Percentiles rank a stretch among this genome's conserved stretches.
These are phyloP conservation scores for Cryptococcus sp. DNA, from an alignment of 1,284 basidiomycete species.

Conservation along the genomic window DNA sequence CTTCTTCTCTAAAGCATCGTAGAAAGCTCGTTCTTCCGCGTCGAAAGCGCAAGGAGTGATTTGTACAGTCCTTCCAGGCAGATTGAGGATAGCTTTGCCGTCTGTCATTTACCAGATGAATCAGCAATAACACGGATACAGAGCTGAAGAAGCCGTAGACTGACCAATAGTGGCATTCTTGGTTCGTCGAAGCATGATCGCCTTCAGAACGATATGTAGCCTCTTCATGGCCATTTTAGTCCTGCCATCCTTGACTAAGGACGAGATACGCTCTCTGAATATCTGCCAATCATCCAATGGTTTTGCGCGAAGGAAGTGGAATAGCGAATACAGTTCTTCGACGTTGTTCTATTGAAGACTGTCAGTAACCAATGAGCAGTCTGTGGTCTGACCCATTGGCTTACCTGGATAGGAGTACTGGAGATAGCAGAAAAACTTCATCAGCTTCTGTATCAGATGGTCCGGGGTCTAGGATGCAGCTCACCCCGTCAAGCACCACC, in stretches of 20 bases:
- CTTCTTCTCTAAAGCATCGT: constrained; percentile 71
- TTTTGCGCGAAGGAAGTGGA: constrained; percentile 82
- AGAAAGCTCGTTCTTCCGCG: constrained; percentile 76
- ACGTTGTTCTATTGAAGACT: constrained; percentile 70
- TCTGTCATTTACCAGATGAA: constrained; percentile 53
- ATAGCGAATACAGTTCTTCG: constrained; percentile 82
- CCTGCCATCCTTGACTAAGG: constrained; percentile 72
- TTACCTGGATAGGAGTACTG: constrained; percentile 75
- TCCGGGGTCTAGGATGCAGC: constrained; percentile 4
- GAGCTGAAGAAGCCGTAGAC: constrained; percentile 6
- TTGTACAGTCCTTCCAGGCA: constrained; percentile 74
- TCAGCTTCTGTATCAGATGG: background rate
- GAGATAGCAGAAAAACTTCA: background rate
- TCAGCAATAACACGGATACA: background rate
- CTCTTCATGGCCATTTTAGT: constrained; percentile 77
- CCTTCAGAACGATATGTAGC: constrained; percentile 77
- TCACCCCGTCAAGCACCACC: constrained; percentile 80
- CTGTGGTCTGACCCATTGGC: background rate
- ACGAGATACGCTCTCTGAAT: constrained; percentile 76
- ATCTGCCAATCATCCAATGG: constrained; percentile 78
- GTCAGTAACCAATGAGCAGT: background rate
- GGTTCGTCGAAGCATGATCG: constrained; percentile 85
- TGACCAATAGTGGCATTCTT: constrained; percentile 70
- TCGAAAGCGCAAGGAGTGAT: constrained; percentile 74
- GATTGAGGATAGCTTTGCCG: constrained; percentile 80